Evolutionary conservation across 2,329 filamentous ascomycete genomes (phyloP).

Genomic region (Colletotrichum lindemuthianum): DNA sequence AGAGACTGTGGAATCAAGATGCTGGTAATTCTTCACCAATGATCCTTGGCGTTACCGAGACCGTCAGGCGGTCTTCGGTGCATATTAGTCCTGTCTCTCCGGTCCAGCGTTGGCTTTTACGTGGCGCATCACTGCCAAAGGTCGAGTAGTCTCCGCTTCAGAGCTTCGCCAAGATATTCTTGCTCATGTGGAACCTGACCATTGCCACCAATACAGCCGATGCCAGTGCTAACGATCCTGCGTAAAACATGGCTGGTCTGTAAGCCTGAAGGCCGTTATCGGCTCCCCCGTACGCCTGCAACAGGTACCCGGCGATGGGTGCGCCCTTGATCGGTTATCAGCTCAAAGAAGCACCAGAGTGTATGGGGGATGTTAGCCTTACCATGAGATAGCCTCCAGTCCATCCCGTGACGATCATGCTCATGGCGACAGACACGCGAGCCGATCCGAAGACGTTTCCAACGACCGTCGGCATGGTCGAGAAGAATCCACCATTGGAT

Average conservation of each 20-base stretch:
- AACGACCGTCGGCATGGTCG: constrained; percentile 71
- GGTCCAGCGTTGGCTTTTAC: background rate
- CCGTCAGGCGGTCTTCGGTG: constrained; percentile 16
- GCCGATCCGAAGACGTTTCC: constrained; percentile 67
- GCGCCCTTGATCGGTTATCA: constrained; percentile 48
- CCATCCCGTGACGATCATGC: constrained; percentile 71
- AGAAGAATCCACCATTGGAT: constrained; percentile 72
- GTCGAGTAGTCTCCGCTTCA: constrained; percentile 24
- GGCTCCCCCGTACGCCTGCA: constrained; percentile 64
- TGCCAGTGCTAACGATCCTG: constrained; percentile 61
- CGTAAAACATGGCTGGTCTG: constrained; percentile 70
- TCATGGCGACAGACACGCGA: constrained; percentile 65
- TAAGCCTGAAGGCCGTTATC: constrained; percentile 61
- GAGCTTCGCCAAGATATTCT: constrained; percentile 48
- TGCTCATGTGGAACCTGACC: constrained; percentile 56
- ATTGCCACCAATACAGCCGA: constrained; percentile 54
- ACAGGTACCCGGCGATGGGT: constrained; percentile 69
- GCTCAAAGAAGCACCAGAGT: background rate
- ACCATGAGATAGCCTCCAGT: constrained; percentile 69
- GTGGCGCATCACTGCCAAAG: too few species aligned
- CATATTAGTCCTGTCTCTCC: background rate
- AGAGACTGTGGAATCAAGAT: too few species aligned
- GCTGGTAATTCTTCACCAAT: too few species aligned
- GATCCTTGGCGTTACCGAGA: background rate
- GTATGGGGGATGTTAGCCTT: constrained; percentile 37